phyloP scores from a whole-genome alignment of 2,329 filamentous ascomycete species.

The Penicillium thymicola region DNA sequence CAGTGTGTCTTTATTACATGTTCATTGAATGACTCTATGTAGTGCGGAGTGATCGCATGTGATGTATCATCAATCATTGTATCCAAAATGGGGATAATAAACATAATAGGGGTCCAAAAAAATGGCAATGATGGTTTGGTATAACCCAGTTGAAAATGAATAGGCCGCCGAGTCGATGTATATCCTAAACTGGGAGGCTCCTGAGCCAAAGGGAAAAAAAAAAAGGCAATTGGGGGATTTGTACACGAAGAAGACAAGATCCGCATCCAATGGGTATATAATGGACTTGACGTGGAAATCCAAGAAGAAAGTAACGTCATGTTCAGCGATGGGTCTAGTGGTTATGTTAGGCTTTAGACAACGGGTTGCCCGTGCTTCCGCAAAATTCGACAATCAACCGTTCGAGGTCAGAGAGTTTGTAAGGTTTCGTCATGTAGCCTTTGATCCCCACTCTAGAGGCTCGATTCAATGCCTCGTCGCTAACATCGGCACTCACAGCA shows the following conservation, averaged over 20 bases:
- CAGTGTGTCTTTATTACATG: not conserved
- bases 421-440: constrained; percentile 67
- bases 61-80: constrained; percentile 26
- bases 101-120: constrained; percentile 5
- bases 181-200: not conserved
- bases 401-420: constrained; percentile 61
- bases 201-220: constrained; percentile 1
- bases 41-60: constrained; percentile 2
- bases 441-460: constrained; percentile 63
- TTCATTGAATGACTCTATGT: constrained; percentile 2
- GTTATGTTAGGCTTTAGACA: not conserved
- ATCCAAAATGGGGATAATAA: constrained; percentile 17
- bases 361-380: constrained; percentile 16
- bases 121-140: constrained; percentile 19
- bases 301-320: not conserved
- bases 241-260: not conserved
- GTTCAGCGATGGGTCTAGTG: not conserved
- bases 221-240: not conserved
- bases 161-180: not conserved
- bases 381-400: constrained; percentile 55
- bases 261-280: constrained; percentile 16
- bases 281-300: not conserved
- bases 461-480: constrained; percentile 59
- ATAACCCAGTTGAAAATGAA: constrained; percentile 17
- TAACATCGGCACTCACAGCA: constrained; percentile 66